These are phyloP conservation scores for Polytrichum commune DNA, from an alignment of 225 moss, liverwort and hornwort species.

Conservation along the genomic window DNA sequence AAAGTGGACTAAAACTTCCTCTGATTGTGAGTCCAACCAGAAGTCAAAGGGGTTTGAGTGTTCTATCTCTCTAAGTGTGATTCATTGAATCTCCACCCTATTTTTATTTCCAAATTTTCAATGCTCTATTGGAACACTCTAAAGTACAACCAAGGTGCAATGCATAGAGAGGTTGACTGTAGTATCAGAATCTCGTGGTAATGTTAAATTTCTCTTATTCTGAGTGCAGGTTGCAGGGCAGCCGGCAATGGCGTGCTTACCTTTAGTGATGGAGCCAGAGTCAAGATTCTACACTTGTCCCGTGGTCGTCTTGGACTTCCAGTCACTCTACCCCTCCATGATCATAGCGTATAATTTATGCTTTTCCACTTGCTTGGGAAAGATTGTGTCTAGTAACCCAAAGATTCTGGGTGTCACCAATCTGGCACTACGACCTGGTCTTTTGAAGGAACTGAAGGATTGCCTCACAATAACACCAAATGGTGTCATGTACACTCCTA, in stretches of 20 bases:
- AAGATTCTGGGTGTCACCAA: constrained; percentile 80
- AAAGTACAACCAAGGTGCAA: too few species aligned
- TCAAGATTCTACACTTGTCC: constrained; percentile 98
- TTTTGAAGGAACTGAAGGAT: constrained; percentile 78
- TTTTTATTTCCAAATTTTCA: too few species aligned
- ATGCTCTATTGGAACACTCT: too few species aligned
- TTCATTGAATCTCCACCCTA: too few species aligned
- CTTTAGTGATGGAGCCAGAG: constrained; percentile 98
- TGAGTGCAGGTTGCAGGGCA: constrained; percentile 78
- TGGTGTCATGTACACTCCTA: constrained; percentile 83
- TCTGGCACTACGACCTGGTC: constrained; percentile 56
- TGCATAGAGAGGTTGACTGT: too few species aligned
- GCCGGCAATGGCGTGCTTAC: constrained; percentile 95
- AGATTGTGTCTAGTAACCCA: constrained; percentile 78
- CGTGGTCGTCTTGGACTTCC: constrained; percentile 95
- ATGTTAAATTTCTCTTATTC: too few species aligned
- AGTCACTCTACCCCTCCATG: constrained; percentile 98
- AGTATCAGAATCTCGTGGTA: too few species aligned
- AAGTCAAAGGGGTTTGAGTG: too few species aligned
- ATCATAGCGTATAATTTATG: constrained; percentile 98
- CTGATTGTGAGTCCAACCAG: too few species aligned
- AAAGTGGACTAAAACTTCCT: too few species aligned
- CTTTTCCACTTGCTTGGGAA: constrained; percentile 95
- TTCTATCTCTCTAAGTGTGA: too few species aligned
- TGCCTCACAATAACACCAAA: constrained; percentile 84